Evolutionary conservation across 179 eudicot species (phyloP).

Genomic region (Amaranthus tricolor): DNA sequence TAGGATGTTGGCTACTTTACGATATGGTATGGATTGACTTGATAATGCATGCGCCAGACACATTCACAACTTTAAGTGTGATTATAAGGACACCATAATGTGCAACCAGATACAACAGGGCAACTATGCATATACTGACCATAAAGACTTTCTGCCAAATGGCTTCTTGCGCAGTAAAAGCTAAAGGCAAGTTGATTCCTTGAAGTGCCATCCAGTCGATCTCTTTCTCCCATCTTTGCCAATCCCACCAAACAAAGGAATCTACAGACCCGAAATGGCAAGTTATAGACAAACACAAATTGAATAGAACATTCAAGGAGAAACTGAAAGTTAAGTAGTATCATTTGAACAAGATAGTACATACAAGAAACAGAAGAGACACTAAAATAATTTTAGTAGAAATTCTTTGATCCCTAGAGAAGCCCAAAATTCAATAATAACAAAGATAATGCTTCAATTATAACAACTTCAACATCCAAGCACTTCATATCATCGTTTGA

Average conservation of each 20-base stretch:
- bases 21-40: neutral
- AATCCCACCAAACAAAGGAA: slow-evolving; percentile 99
- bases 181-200: slow-evolving; percentile 91
- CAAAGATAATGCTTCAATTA: neutral
- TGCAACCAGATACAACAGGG: slow-evolving; percentile 10
- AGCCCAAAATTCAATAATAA: neutral
- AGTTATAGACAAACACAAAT: neutral
- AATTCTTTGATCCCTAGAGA: neutral
- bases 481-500: neutral
- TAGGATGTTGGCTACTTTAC: slow-evolving; percentile 3
- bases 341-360: neutral
- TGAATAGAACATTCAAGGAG: neutral
- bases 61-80: slow-evolving; percentile 5
- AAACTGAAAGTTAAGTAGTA: neutral
- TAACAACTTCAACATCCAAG: slow-evolving; percentile 2
- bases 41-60: neutral
- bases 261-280: slow-evolving; percentile 43
- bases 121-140: slow-evolving; percentile 37
- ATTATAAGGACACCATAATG: neutral
- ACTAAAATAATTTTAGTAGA: neutral
- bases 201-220: slow-evolving; percentile 99
- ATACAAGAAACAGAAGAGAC: neutral
- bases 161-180: slow-evolving; percentile 95
- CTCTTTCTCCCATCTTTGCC: slow-evolving; percentile 99
- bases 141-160: slow-evolving; percentile 94